These are phyloP conservation scores for Viridothelium virens DNA, from an alignment of 495 filamentous ascomycete genomes.

Conservation along the genomic window DNA sequence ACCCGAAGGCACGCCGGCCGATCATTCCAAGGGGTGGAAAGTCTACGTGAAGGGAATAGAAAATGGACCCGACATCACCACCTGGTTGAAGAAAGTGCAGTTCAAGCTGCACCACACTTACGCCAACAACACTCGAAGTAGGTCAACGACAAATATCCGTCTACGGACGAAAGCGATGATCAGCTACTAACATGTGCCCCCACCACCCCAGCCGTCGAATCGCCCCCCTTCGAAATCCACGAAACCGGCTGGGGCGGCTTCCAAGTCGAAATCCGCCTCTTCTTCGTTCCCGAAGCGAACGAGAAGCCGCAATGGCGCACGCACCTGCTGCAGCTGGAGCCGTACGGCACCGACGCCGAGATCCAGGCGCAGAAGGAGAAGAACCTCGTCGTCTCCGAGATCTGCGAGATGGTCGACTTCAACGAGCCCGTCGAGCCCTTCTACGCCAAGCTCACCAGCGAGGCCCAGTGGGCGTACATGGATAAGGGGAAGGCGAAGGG, in stretches of 20 bases:
- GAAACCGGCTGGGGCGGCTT: constrained; percentile 99
- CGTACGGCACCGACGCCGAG: constrained; percentile 76
- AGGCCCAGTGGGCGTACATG: constrained; percentile 33
- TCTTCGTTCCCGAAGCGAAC: constrained; percentile 72
- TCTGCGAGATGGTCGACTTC: constrained; percentile 87
- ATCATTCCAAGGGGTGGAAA: constrained; percentile 94
- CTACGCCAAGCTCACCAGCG: constrained; percentile 63
- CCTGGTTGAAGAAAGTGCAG: constrained; percentile 93
- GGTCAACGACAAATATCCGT: constrained; percentile 15
- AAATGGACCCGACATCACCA: constrained; percentile 71
- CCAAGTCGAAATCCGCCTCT: constrained; percentile 85
- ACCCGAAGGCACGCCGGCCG: constrained; percentile 36
- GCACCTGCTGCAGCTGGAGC: constrained; percentile 84
- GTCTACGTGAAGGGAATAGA: constrained; percentile 84
- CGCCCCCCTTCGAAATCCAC: constrained; percentile 73
- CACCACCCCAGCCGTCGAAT: constrained; percentile 43
- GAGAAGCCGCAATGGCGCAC: constrained; percentile 90
- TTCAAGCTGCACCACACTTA: constrained; percentile 98
- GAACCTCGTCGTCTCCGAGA: constrained; percentile 62
- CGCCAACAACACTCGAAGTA: constrained; percentile 71
- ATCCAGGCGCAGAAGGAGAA: constrained; percentile 53
- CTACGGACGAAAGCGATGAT: constrained; percentile 7
- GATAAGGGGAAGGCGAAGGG: constrained; percentile 28
- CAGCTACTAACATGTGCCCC: neutral
- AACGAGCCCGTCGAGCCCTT: constrained; percentile 91